These are phyloP conservation scores for Russula brevipes DNA, from an alignment of 768 basidiomycete genomes.

Conservation along the genomic window DNA sequence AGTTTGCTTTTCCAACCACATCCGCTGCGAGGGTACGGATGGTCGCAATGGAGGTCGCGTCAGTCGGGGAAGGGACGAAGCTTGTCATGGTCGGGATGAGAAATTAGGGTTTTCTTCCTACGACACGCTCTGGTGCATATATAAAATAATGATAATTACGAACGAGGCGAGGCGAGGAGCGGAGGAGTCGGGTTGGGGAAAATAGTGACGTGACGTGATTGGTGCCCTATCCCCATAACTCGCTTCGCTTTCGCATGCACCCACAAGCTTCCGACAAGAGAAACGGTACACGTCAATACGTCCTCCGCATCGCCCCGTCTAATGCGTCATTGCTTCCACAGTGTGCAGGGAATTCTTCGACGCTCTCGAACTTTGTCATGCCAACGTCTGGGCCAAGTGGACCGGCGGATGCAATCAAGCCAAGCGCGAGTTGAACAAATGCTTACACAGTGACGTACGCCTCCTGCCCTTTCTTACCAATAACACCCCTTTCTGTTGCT, in stretches of 20 bases:
- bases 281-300: conserved; percentile 37
- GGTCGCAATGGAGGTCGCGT: conserved; percentile 60
- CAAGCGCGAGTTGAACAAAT: conserved; percentile 64
- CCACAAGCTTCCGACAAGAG: conserved; percentile 53
- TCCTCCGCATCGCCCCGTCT: not conserved
- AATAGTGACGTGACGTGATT: not conserved
- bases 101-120: too few species aligned
- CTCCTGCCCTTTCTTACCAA: not conserved
- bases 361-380: conserved; percentile 68
- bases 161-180: too few species aligned
- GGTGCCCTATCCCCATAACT: too few species aligned
- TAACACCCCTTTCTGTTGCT: conserved; percentile 4
- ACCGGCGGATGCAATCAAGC: conserved; percentile 65
- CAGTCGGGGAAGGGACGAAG: conserved; percentile 38
- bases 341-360: conserved; percentile 74
- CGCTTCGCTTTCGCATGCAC: conserved; percentile 44
- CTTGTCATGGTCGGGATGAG: conserved; percentile 34
- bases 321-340: conserved; percentile 27
- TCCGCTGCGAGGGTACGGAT: conserved; percentile 74
- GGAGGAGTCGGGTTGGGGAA: too few species aligned
- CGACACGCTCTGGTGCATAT: too few species aligned
- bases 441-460: conserved; percentile 65
- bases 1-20: conserved; percentile 83
- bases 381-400: conserved; percentile 55
- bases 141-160: too few species aligned